Conservation (phyloP, 2,329 filamentous ascomycete species). For the Cladophialophora bantiana region DNA sequence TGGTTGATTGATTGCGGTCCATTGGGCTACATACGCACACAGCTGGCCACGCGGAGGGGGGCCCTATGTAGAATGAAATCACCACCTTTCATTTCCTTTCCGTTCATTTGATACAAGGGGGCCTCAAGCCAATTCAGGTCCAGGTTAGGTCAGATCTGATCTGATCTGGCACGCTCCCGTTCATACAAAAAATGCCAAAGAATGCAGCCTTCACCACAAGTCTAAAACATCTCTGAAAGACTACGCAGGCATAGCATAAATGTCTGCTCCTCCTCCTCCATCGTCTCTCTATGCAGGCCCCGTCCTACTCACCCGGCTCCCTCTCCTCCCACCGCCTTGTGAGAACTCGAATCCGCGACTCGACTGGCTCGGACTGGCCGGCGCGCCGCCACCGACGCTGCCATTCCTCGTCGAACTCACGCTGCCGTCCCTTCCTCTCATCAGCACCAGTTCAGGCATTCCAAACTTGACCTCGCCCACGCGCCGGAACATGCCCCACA, state of each 20-base stretch:
- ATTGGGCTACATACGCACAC: too few species aligned
- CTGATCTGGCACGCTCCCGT: too few species aligned
- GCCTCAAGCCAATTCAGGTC: too few species aligned
- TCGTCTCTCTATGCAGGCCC: not conserved
- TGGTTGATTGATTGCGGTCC: too few species aligned
- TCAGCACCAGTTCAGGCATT: constrained; percentile 46
- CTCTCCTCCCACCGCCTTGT: constrained; percentile 23
- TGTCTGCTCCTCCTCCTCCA: not conserved
- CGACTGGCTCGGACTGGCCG: constrained; percentile 29
- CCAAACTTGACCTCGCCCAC: constrained; percentile 77
- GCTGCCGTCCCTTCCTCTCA: constrained; percentile 36
- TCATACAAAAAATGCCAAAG: not conserved
- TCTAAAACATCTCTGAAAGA: not conserved
- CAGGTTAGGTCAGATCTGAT: too few species aligned
- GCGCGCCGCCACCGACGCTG: constrained; percentile 30
- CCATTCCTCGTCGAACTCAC: constrained; percentile 33
- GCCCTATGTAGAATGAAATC: too few species aligned
- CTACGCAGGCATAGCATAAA: not conserved
- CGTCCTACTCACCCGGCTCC: constrained; percentile 26
- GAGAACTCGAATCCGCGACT: constrained; percentile 22
- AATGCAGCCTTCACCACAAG: not conserved
- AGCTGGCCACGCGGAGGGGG: too few species aligned
- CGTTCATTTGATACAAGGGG: too few species aligned
- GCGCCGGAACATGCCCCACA: constrained; percentile 78
- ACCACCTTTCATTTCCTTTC: too few species aligned